phyloP scores from a whole-genome alignment of 352 stramenopile genomes.

The Globisporangium recalcitrans region DNA sequence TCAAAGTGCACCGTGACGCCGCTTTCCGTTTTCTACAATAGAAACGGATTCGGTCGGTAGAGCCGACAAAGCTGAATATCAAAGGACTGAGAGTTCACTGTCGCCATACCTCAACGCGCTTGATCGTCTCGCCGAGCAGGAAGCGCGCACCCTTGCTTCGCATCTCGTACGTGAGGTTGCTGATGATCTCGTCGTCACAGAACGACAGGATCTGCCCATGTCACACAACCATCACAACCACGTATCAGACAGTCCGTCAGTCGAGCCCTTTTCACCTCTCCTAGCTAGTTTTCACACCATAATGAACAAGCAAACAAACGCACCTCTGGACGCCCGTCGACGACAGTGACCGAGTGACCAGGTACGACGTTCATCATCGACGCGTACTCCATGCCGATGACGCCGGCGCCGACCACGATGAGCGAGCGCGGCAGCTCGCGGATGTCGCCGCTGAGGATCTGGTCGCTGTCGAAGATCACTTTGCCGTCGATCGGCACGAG shows the following conservation, averaged over 20 bases:
- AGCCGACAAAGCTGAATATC: background rate
- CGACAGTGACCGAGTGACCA: slow-evolving; percentile 82
- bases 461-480: slow-evolving; percentile 75
- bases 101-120: slow-evolving; percentile 59
- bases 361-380: slow-evolving; percentile 88
- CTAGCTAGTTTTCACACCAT: background rate
- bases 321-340: slow-evolving; percentile 63
- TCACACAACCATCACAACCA: background rate
- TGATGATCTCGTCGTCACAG: slow-evolving; percentile 83
- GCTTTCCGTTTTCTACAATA: slow-evolving; percentile 33
- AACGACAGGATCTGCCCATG: slow-evolving; percentile 63
- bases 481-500: slow-evolving; percentile 83
- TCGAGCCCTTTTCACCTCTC: background rate
- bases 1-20: slow-evolving; percentile 71
- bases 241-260: background rate
- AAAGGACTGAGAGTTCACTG: background rate
- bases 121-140: slow-evolving; percentile 72
- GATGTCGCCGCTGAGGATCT: slow-evolving; percentile 71
- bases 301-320: background rate
- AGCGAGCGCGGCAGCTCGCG: slow-evolving; percentile 63
- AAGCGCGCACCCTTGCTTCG: slow-evolving; percentile 85
- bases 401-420: slow-evolving; percentile 78
- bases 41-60: background rate
- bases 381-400: slow-evolving; percentile 91
- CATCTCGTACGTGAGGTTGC: slow-evolving; percentile 88